phyloP scores from a whole-genome alignment of 768 basidiomycete species.

The Phaeotremella fagi region DNA sequence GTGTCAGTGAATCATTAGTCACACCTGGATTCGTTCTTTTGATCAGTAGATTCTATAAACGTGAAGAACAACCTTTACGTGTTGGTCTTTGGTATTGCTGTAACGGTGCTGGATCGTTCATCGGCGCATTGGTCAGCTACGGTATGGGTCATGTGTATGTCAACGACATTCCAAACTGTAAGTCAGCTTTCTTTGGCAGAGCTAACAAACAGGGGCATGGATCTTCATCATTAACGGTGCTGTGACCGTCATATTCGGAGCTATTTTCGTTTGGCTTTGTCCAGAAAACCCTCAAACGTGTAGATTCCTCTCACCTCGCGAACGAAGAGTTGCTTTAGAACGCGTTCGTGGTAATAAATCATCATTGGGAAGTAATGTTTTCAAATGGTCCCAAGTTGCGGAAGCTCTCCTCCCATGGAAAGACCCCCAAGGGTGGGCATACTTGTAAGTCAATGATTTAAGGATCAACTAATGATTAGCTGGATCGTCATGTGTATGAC shows the following conservation, averaged over 20 bases:
- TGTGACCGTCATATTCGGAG: conserved; percentile 26
- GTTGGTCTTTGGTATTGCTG: conserved; percentile 33
- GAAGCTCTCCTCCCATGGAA: conserved; percentile 28
- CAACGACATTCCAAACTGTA: conserved; percentile 11
- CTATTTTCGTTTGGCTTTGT: conserved; percentile 22
- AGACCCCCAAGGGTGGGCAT: conserved; percentile 32
- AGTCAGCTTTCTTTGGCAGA: not conserved
- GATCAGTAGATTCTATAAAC: conserved; percentile 26
- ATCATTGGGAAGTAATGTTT: conserved; percentile 15
- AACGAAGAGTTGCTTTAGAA: conserved; percentile 25
- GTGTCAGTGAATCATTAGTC: conserved; percentile 27
- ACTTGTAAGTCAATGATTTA: conserved; percentile 1
- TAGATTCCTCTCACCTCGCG: conserved; percentile 23
- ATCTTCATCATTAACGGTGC: conserved; percentile 24
- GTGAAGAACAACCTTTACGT: conserved; percentile 34
- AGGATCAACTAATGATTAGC: not conserved
- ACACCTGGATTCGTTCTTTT: conserved; percentile 37
- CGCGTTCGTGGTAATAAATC: conserved; percentile 28
- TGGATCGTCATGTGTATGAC: conserved; percentile 23
- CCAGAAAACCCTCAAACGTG: conserved; percentile 26
- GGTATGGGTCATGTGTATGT: conserved; percentile 29
- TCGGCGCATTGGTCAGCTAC: conserved; percentile 34
- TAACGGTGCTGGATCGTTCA: conserved; percentile 23
- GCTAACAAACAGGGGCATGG: conserved; percentile 2
- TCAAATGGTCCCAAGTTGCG: conserved; percentile 30